phyloP scores from a whole-genome alignment of 139 green algal species.

The Coelastrella sp. region DNA sequence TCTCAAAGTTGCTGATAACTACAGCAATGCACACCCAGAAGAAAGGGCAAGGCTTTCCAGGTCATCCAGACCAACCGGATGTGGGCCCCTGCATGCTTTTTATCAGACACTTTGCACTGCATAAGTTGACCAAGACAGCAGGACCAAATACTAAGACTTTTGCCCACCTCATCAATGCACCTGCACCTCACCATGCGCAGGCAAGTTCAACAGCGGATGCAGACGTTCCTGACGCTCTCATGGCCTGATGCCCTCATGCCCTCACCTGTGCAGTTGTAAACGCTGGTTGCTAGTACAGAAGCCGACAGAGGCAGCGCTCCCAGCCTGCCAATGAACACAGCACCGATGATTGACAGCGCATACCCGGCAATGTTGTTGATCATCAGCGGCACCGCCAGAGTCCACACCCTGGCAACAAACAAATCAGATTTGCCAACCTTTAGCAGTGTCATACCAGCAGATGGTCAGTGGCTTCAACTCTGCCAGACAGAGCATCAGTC shows the following conservation, averaged over 20 bases:
- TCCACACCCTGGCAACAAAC: conserved; percentile 12
- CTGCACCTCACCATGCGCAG: background rate
- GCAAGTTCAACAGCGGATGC: background rate
- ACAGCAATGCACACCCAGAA: too few relatives aligned
- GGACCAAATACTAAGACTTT: background rate
- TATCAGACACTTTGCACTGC: too few relatives aligned
- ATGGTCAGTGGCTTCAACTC: too few relatives aligned
- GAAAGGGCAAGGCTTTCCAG: too few relatives aligned
- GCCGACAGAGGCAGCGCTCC: conserved; percentile 53
- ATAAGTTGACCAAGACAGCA: background rate
- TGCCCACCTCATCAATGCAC: background rate
- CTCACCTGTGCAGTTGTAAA: conserved; percentile 82
- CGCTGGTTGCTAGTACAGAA: conserved; percentile 63
- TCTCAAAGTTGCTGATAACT: too few relatives aligned
- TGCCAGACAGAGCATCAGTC: too few relatives aligned
- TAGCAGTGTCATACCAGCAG: too few relatives aligned
- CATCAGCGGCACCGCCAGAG: conserved; percentile 33
- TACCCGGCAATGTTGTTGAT: conserved; percentile 52
- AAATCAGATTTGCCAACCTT: too few relatives aligned
- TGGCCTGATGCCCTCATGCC: background rate
- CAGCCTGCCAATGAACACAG: conserved; percentile 53
- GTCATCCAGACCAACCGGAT: too few relatives aligned
- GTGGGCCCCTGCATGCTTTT: too few relatives aligned
- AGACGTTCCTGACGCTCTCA: background rate
- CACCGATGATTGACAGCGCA: conserved; percentile 38